These are phyloP conservation scores for Pyrenophora graminea DNA, from an alignment of 2,329 filamentous ascomycete genomes.

Conservation along the genomic window DNA sequence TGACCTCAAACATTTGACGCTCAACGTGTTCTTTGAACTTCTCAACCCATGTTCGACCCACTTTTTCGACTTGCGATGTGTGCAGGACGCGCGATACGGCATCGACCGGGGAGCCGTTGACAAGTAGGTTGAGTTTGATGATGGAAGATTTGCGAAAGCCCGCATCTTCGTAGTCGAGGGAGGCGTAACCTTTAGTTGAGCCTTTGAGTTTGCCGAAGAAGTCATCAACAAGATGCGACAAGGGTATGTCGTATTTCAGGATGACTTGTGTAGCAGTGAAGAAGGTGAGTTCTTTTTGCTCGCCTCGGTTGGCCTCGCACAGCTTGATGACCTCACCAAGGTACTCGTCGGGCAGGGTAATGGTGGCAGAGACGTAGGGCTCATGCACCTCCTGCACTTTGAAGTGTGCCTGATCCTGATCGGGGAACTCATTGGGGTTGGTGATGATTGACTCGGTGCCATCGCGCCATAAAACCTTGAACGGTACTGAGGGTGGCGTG, in stretches of 20 bases:
- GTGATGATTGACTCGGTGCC: constrained; percentile 79
- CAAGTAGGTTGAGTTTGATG: constrained; percentile 86
- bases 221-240: constrained; percentile 91
- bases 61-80: constrained; percentile 73
- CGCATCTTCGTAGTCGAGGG: constrained; percentile 94
- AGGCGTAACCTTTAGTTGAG: constrained; percentile 91
- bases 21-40: constrained; percentile 98
- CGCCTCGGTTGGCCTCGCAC: constrained; percentile 85
- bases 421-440: constrained; percentile 87
- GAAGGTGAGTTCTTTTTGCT: constrained; percentile 85
- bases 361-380: constrained; percentile 78
- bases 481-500: constrained; percentile 92
- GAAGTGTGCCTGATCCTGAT: constrained; percentile 61
- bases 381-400: constrained; percentile 68
- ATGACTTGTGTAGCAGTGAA: constrained; percentile 94
- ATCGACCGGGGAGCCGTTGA: constrained; percentile 92
- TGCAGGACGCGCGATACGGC: constrained; percentile 92
- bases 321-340: constrained; percentile 93
- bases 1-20: constrained; percentile 93
- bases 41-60: constrained; percentile 85
- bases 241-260: constrained; percentile 85
- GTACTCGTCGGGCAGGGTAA: constrained; percentile 93
- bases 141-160: constrained; percentile 81
- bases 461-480: constrained; percentile 78
- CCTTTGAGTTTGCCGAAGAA: constrained; percentile 97